Evolutionary conservation across 371 early-diverging fungal genomes (phyloP).

Genomic region (Mucor irregularis): DNA sequence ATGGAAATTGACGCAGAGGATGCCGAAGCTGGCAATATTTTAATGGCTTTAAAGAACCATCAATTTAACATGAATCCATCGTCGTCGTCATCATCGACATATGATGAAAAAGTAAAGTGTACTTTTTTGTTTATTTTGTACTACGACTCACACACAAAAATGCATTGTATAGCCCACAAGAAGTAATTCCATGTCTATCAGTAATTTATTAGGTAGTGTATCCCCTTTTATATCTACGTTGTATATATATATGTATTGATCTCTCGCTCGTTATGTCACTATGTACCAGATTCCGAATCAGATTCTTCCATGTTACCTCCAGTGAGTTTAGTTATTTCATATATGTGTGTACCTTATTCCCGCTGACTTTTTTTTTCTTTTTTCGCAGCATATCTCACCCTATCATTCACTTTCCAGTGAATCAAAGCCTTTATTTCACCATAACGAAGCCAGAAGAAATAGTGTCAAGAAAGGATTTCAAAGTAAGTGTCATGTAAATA

Average conservation of each 20-base stretch:
- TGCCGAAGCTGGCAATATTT: conserved; percentile 24
- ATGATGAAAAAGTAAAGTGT: conserved; percentile 8
- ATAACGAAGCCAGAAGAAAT: neutral
- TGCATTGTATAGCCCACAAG: conserved; percentile 11
- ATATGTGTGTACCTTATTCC: too few species aligned
- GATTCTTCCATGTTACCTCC: conserved; percentile 1
- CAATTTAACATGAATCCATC: neutral
- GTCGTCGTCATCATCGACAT: neutral
- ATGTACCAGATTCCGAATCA: neutral
- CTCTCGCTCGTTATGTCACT: too few species aligned
- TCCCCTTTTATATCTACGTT: neutral
- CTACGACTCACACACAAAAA: neutral
- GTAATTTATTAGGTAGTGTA: conserved; percentile 16
- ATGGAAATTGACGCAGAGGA: conserved; percentile 30
- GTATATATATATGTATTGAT: too few species aligned
- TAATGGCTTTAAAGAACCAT: conserved; percentile 21
- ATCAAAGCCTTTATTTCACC: neutral
- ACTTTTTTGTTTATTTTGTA: neutral
- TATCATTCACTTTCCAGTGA: conserved; percentile 6
- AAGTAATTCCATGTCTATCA: conserved; percentile 23
- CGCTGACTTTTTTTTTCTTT: neutral
- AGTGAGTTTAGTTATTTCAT: neutral
- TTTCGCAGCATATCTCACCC: neutral
- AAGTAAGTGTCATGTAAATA: neutral
- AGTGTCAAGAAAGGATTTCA: conserved; percentile 8